Conservation (phyloP, 2,329 filamentous ascomycete species). For the Colletotrichum theobromicola region DNA sequence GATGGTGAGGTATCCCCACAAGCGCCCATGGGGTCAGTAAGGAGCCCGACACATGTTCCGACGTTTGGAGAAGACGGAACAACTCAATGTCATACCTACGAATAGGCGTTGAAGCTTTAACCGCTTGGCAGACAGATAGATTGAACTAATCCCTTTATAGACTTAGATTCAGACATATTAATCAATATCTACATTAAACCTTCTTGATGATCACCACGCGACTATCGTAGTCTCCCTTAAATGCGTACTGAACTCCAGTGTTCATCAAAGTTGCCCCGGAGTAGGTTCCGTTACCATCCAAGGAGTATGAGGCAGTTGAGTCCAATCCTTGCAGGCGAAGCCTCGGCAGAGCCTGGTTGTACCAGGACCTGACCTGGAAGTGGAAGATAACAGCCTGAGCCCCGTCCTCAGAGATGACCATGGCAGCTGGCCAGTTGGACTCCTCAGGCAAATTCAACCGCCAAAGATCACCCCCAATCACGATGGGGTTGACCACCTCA, state of each 20-base stretch:
- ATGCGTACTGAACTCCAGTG: constrained; percentile 58
- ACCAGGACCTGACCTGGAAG: constrained; percentile 60
- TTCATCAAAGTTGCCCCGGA: constrained; percentile 69
- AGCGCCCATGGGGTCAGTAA: neutral
- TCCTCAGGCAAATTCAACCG: constrained; percentile 62
- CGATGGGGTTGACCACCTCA: constrained; percentile 62
- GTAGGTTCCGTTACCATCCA: constrained; percentile 53
- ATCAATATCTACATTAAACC: constrained; percentile 25
- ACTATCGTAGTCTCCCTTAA: constrained; percentile 61
- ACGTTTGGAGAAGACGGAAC: neutral
- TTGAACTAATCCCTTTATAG: accelerated
- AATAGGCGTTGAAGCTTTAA: accelerated
- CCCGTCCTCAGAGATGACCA: constrained; percentile 61
- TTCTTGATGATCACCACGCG: constrained; percentile 60
- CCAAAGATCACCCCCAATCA: constrained; percentile 64
- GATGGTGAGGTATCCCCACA: neutral
- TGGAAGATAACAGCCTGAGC: constrained; percentile 59
- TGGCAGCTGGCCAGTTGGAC: constrained; percentile 66
- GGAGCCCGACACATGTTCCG: neutral
- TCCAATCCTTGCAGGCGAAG: constrained; percentile 64
- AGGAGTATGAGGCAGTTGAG: constrained; percentile 53
- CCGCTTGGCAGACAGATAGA: accelerated
- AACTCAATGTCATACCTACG: accelerated
- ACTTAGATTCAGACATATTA: neutral
- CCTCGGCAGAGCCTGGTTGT: constrained; percentile 59